Percentiles rank a stretch among this genome's conserved stretches.
Evolutionary conservation across 495 filamentous ascomycete species (phyloP).

Genomic region (Neurospora sp.): DNA sequence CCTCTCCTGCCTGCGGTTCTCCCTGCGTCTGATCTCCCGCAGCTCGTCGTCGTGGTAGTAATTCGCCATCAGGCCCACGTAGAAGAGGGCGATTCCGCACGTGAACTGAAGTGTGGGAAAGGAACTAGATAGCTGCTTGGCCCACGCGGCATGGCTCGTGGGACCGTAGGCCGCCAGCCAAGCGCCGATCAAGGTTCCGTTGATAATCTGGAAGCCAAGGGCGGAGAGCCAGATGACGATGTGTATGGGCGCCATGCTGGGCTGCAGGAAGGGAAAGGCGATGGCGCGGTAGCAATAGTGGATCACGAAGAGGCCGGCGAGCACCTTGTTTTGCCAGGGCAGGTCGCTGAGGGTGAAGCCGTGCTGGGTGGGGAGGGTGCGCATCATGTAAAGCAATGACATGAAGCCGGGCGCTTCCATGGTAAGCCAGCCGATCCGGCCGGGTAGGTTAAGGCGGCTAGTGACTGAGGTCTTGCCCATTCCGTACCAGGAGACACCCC

Average conservation of each 20-base stretch:
- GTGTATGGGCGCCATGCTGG: constrained; percentile 85
- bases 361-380: constrained; percentile 45
- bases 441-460: constrained; percentile 75
- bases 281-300: constrained; percentile 89
- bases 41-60: constrained; percentile 75
- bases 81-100: constrained; percentile 39
- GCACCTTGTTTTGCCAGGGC: constrained; percentile 60
- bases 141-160: constrained; percentile 48
- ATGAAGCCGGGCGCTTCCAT: constrained; percentile 79
- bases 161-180: constrained; percentile 76
- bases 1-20: constrained; percentile 35
- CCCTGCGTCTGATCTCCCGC: constrained; percentile 60
- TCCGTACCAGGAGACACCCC: constrained; percentile 54
- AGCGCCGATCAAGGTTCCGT: constrained; percentile 62
- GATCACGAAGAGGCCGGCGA: constrained; percentile 56
- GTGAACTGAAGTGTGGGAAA: constrained; percentile 33
- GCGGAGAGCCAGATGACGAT: constrained; percentile 49
- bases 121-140: constrained; percentile 19
- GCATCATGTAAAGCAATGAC: constrained; percentile 68
- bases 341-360: constrained; percentile 33
- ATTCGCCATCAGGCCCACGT: constrained; percentile 64
- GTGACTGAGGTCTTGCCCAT: constrained; percentile 77
- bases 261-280: constrained; percentile 69
- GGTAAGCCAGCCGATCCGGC: constrained; percentile 70
- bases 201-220: constrained; percentile 64